Conservation (phyloP, 2,329 filamentous ascomycete species). For the Pochonia chlamydosporia region DNA sequence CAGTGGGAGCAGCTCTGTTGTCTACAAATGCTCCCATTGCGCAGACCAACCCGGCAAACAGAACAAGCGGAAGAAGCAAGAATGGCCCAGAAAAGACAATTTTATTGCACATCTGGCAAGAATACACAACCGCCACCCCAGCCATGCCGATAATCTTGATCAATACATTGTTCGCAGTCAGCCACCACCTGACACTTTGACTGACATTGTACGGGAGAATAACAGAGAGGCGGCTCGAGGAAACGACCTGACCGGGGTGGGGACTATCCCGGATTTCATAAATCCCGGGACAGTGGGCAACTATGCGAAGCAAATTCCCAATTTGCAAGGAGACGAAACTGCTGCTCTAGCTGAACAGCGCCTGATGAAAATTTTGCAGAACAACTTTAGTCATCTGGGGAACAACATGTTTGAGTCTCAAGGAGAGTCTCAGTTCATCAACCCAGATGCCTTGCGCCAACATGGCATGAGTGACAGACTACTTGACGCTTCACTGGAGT, state of each 20-base stretch:
- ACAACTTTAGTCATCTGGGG: background rate
- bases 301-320: constrained; percentile 1
- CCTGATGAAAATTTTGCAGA: background rate
- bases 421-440: background rate
- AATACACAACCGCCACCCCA: constrained; percentile 48
- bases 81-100: constrained; percentile 80
- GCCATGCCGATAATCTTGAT: constrained; percentile 32
- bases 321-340: background rate
- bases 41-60: constrained; percentile 12
- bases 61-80: constrained; percentile 40
- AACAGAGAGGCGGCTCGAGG: constrained; percentile 1
- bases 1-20: constrained; percentile 9
- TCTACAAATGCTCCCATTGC: constrained; percentile 13
- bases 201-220: background rate
- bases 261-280: background rate
- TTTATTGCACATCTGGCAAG: constrained; percentile 73
- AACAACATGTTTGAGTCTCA: constrained; percentile 1
- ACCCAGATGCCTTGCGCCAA: background rate
- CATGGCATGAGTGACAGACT: background rate
- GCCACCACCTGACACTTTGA: constrained; percentile 12
- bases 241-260: constrained; percentile 9
- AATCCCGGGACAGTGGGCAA: background rate
- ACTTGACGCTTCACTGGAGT: background rate
- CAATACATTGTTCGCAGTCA: constrained; percentile 19
- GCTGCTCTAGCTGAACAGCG: constrained; percentile 1